A percentile compares a stretch with the other conserved stretches of the same genome.
These are phyloP conservation scores for Stachybotrys chlorohalonatus DNA, from an alignment of 2,329 filamentous ascomycete genomes.

Conservation along the genomic window DNA sequence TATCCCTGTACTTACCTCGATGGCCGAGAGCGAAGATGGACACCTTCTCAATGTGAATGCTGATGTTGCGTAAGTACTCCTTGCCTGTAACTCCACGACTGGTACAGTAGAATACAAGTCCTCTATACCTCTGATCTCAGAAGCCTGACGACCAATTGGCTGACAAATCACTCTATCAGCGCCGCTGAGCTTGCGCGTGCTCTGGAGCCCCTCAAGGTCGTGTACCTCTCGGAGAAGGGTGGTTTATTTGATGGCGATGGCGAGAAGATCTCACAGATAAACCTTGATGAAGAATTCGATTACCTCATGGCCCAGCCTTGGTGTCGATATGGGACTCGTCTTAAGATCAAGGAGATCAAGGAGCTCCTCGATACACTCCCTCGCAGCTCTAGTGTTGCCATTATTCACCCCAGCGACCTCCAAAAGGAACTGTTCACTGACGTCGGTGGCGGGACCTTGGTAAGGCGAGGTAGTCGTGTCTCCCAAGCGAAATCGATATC, in stretches of 20 bases:
- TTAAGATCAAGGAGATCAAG: slow-evolving; percentile 98
- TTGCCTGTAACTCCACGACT: too few relatives aligned
- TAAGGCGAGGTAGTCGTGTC: slow-evolving; percentile 64
- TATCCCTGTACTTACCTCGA: slow-evolving; percentile 87
- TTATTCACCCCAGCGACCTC: slow-evolving; percentile 91
- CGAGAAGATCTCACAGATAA: slow-evolving; percentile 94
- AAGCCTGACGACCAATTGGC: too few relatives aligned
- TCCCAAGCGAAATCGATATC: not conserved
- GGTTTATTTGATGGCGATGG: slow-evolving; percentile 89
- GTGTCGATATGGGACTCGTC: slow-evolving; percentile 87
- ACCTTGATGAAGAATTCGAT: slow-evolving; percentile 93
- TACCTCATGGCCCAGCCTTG: slow-evolving; percentile 87
- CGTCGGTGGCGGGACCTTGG: slow-evolving; percentile 86
- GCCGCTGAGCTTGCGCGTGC: slow-evolving; percentile 85
- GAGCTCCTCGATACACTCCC: slow-evolving; percentile 83
- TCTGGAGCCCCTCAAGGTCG: slow-evolving; percentile 90
- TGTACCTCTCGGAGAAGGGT: slow-evolving; percentile 97
- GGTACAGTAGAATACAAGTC: too few relatives aligned
- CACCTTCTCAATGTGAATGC: slow-evolving; percentile 96
- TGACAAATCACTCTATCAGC: not conserved
- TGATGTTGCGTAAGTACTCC: slow-evolving; percentile 57
- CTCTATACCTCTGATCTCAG: too few relatives aligned
- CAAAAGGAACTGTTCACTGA: slow-evolving; percentile 97
- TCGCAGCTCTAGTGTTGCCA: slow-evolving; percentile 87
- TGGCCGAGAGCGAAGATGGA: slow-evolving; percentile 87